Percentiles rank a stretch among this genome's conserved stretches.
These are phyloP conservation scores for Blakeslea trispora DNA, from an alignment of 371 early-diverging fungal species.

Conservation along the genomic window DNA sequence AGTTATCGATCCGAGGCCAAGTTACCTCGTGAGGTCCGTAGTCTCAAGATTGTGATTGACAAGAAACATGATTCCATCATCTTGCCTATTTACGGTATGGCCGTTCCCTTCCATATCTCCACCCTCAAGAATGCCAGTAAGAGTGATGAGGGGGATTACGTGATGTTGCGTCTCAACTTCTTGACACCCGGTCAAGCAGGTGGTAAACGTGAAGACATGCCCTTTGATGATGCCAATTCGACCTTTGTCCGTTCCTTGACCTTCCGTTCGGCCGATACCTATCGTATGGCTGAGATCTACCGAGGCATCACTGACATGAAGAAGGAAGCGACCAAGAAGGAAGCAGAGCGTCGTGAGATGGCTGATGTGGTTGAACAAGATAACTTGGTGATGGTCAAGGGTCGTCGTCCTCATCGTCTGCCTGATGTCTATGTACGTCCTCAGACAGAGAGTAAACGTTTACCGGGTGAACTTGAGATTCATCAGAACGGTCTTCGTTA, in stretches of 20 bases:
- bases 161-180: conserved; percentile 97
- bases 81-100: conserved; percentile 95
- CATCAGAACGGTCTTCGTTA: conserved; percentile 95
- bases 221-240: conserved; percentile 87
- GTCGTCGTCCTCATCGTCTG: conserved; percentile 78
- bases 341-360: conserved; percentile 92
- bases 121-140: conserved; percentile 96
- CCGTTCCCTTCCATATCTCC: conserved; percentile 99
- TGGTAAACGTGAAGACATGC: conserved; percentile 87
- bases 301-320: conserved; percentile 86
- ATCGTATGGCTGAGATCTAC: conserved; percentile 83
- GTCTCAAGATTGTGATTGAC: conserved; percentile 91
- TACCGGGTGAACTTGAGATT: conserved; percentile 93
- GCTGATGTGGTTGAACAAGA: conserved; percentile 97
- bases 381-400: conserved; percentile 77
- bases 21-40: conserved; percentile 76
- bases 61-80: conserved; percentile 85
- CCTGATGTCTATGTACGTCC: conserved; percentile 91
- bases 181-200: conserved; percentile 92
- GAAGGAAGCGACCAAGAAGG: conserved; percentile 86
- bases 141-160: conserved; percentile 93
- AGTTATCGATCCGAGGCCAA: conserved; percentile 90
- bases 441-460: conserved; percentile 81
- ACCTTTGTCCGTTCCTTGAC: conserved; percentile 92
- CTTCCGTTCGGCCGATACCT: conserved; percentile 85